Conservation (phyloP, 768 basidiomycete genomes). For the Porphyrellus cyaneotinctus region DNA sequence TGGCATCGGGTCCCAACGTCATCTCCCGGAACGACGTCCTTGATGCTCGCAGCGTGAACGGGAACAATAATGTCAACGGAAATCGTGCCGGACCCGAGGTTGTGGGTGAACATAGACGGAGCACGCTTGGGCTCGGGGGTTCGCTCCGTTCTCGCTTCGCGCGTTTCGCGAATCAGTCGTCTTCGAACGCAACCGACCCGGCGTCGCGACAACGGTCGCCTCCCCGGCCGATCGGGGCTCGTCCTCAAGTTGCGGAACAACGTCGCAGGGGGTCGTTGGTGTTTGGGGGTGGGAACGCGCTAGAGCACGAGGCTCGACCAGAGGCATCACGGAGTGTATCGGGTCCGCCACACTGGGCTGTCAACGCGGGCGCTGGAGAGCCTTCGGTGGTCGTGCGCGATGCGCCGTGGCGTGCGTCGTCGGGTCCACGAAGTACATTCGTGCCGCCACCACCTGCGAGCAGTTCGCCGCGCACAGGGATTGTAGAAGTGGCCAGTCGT, state of each 20-base stretch:
- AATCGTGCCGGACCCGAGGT: constrained; percentile 7
- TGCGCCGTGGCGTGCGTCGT: constrained; percentile 22
- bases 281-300: background rate
- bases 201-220: constrained; percentile 22
- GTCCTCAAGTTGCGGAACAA: constrained; percentile 19
- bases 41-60: constrained; percentile 5
- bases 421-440: constrained; percentile 14
- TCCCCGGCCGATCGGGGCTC: constrained; percentile 23
- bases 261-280: constrained; percentile 8
- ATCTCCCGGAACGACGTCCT: constrained; percentile 3
- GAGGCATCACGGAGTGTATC: constrained; percentile 1
- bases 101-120: constrained; percentile 15
- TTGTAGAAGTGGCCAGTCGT: constrained; percentile 7
- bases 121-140: constrained; percentile 21
- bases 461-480: constrained; percentile 1
- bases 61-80: constrained; percentile 6
- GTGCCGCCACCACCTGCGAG: background rate
- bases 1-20: background rate
- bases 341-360: constrained; percentile 9
- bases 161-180: constrained; percentile 21
- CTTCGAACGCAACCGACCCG: constrained; percentile 6
- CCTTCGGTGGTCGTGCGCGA: constrained; percentile 8
- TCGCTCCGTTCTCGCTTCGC: constrained; percentile 27
- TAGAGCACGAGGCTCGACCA: constrained; percentile 12
- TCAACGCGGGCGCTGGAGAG: constrained; percentile 3